Evolutionary conservation across 257 asterid species (phyloP), one percentile per base, ranked within the genome.

Genomic region (Lavandula angustifolia): DNA sequence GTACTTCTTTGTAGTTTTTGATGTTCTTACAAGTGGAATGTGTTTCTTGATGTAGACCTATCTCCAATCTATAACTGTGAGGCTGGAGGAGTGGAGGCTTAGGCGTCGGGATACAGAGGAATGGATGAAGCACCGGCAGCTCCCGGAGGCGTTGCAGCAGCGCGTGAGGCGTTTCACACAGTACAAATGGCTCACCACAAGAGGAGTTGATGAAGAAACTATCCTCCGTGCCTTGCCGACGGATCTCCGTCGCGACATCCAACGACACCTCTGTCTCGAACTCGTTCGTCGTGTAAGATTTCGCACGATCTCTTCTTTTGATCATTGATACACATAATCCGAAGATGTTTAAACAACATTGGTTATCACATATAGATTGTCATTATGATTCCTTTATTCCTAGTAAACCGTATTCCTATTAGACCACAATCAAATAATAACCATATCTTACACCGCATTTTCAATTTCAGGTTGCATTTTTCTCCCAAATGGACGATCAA

Each of bases 101-200:
- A 88, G 82, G 73, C 85, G 95, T 22, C 76, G 95, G 31, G 97
- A 90, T 66, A 90, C 95, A 3, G 97, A 90, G 79, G 96, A 87
- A 72, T 90, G 97, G 97, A 90, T 90, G 97, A 81, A 77, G 66
- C 97, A 90, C 68, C 92, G 96, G 37, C 89, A 90, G 42, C 95
- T 90, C 50, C 96, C 97, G 0, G 80, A 78, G 33, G 80, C 60
- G 68, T 73, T 90, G 40, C 83, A 73, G 56, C 82, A 81, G 66
- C 88, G 97, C 0, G 86, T 90, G 17, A 82, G 95, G 44, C 82
- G 90, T 44, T 90, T 82, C 57, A 80, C 78, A 7, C 97, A 85
- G 61, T 90, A 84, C 81, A 87, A 90, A 69, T 90, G 97, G 97
- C 84, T 84, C 48, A 77, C 96, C 64, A 85, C 97, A 3, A 79